phyloP scores from a whole-genome alignment of 768 basidiomycete species.

The Suillus paluster region DNA sequence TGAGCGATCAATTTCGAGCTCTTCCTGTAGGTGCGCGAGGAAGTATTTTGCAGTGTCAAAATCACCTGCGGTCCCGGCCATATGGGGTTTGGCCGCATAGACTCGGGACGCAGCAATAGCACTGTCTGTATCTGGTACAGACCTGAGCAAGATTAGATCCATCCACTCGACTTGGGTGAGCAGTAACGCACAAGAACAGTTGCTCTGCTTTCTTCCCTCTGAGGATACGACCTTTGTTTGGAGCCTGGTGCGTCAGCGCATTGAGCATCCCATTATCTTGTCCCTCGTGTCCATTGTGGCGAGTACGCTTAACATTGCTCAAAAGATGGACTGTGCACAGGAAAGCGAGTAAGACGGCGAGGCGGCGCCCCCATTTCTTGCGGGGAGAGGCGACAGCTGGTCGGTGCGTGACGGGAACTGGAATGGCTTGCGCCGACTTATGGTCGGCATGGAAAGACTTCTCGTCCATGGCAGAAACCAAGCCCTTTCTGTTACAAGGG shows the following conservation, averaged over 20 bases:
- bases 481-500: background rate
- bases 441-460: constrained; percentile 13
- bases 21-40: constrained; percentile 52
- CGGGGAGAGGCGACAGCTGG: background rate
- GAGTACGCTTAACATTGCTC: background rate
- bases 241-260: constrained; percentile 23
- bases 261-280: constrained; percentile 17
- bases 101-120: constrained; percentile 55
- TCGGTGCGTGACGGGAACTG: constrained; percentile 22
- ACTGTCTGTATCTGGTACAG: constrained; percentile 53
- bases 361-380: constrained; percentile 19
- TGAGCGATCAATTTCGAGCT: constrained; percentile 46
- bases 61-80: constrained; percentile 63
- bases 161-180: background rate
- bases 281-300: background rate
- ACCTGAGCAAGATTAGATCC: constrained; percentile 34
- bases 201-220: constrained; percentile 45
- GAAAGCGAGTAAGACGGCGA: constrained; percentile 14
- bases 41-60: constrained; percentile 60
- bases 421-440: constrained; percentile 16
- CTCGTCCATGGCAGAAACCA: constrained; percentile 22
- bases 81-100: constrained; percentile 59
- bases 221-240: constrained; percentile 22
- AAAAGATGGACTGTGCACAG: constrained; percentile 17
- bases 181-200: constrained; percentile 46